Evolutionary conservation across 805 yeast genomes (phyloP).

Genomic region (Hanseniaspora jakobsenii): DNA sequence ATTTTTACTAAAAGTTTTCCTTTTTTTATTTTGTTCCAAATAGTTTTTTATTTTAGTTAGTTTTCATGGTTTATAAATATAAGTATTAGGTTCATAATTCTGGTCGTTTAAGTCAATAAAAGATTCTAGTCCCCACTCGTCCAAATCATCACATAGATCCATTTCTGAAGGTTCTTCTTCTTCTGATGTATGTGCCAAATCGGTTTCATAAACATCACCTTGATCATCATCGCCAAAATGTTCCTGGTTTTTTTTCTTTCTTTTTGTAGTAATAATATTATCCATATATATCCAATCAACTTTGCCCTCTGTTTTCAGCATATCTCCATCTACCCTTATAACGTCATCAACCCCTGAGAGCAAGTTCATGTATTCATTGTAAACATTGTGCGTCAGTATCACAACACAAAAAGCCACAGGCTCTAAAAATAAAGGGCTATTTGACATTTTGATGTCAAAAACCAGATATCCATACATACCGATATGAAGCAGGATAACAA

Average conservation of each 20-base stretch:
- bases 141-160: conserved; percentile 13
- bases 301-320: background rate
- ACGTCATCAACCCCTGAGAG: conserved; percentile 3
- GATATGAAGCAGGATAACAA: background rate
- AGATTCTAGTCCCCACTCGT: conserved; percentile 2
- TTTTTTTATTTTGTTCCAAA: background rate
- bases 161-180: background rate
- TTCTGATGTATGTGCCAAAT: background rate
- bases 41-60: too few species aligned
- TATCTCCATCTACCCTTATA: conserved; percentile 4
- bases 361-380: conserved; percentile 3
- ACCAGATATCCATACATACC: too few species aligned
- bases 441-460: background rate
- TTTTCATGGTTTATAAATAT: background rate
- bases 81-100: background rate
- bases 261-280: background rate
- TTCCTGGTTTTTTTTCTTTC: background rate
- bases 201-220: background rate
- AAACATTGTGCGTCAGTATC: background rate
- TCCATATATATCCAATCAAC: background rate
- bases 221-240: too few species aligned
- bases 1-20: too few species aligned
- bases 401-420: background rate
- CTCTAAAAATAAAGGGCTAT: background rate
- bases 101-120: too few species aligned